phyloP scores from a whole-genome alignment of 495 filamentous ascomycete genomes.

The Trichocladium antarcticum region DNA sequence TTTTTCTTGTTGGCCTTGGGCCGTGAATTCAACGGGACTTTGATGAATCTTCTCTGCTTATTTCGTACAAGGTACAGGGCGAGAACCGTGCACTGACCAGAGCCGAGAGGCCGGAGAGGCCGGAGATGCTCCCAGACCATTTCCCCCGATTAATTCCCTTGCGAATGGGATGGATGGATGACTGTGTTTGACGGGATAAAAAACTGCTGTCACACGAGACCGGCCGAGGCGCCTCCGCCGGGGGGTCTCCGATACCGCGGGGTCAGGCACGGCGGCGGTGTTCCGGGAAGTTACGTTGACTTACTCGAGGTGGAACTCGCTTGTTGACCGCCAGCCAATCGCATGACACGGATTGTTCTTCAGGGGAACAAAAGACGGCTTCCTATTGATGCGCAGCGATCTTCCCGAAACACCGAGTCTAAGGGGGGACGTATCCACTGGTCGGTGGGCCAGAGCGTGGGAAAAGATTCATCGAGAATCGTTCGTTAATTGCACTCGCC shows the following conservation, averaged over 20 bases:
- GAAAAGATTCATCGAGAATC: too few species aligned
- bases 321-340: constrained; percentile 8
- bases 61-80: too few species aligned
- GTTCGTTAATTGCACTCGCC: too few species aligned
- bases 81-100: too few species aligned
- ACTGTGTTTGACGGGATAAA: neutral
- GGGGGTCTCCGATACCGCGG: constrained; percentile 13
- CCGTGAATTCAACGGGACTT: too few species aligned
- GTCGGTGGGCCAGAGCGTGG: too few species aligned
- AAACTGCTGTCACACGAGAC: too few species aligned
- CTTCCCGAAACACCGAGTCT: constrained; percentile 18
- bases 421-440: neutral
- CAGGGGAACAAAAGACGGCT: constrained; percentile 6
- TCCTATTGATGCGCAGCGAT: neutral
- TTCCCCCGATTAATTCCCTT: too few species aligned
- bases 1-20: too few species aligned
- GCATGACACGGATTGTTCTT: constrained; percentile 3
- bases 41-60: too few species aligned
- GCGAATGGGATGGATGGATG: neutral
- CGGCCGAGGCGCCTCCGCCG: constrained; percentile 7
- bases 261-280: neutral
- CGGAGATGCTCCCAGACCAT: neutral
- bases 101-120: neutral
- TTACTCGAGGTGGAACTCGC: neutral
- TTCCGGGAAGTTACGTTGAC: constrained; percentile 6